Evolutionary conservation across 805 yeast species (phyloP), one percentile per base, ranked within the genome.

Genomic region (Kazachstania viticola): DNA sequence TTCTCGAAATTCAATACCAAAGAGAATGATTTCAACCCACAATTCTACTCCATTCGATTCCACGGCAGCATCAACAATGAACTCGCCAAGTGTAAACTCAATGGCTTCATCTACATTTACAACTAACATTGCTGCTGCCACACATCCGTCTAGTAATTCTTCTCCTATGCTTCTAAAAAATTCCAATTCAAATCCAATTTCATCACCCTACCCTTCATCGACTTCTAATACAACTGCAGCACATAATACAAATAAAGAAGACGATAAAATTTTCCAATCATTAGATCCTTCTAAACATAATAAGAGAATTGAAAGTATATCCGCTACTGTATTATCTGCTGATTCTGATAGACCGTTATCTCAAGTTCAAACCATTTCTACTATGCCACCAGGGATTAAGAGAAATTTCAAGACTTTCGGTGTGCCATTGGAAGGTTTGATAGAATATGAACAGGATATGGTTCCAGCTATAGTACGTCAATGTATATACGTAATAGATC

Each of bases 391-490:
- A 1, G 65, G 65, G 3, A 52, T 46, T 9, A 48, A 42, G 28
- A 51, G 44, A 21, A 52, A 54, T 39, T 51, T 67, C 34, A 64
- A 67, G 22, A 75, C 94, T 0, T 91, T 83, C 58, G 96, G 95
- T 0, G 74, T 78, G 0, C 78, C 94, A 1, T 65, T 91, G n/a
- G 93, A 79, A 36, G 73, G 66, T 8, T 60, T 83, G 27, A 73
- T 85, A 14, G 79, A 76, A 39, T 75, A 69, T 43, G 95, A 93
- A 40, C 88, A 85, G 33, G 94, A 83, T 42, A 78, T 82, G 55
- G 95, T 91, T 4, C 99, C 99, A 1, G 68, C 79, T 13, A 71
- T 91, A 30, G 98, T 91, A 9, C 76, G 78, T 40, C 82, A 78
- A 49, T 87, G 96, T 64, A 80, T 88, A 31, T 78, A 76, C 40